phyloP scores from a whole-genome alignment of 2,329 filamentous ascomycete species.

The Aschersonia sp. region DNA sequence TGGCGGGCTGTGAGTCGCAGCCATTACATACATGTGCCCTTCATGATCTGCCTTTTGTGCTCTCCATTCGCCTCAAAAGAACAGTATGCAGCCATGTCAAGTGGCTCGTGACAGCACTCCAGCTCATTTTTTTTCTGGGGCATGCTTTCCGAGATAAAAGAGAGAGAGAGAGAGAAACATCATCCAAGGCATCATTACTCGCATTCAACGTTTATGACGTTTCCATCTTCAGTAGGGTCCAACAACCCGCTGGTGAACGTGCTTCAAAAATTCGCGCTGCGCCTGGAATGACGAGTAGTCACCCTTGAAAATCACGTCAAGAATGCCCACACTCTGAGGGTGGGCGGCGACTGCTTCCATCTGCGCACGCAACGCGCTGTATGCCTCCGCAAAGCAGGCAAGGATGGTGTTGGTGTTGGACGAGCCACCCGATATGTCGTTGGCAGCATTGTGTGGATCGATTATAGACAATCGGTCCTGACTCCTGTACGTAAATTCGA shows the following conservation, averaged over 20 bases:
- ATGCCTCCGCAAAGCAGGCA: conserved; percentile 53
- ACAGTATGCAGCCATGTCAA: background rate
- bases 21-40: background rate
- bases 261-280: conserved; percentile 50
- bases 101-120: background rate
- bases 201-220: background rate
- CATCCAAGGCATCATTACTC: no score
- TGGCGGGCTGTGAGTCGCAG: background rate
- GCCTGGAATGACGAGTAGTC: conserved; percentile 62
- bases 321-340: conserved; percentile 28
- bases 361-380: conserved; percentile 38
- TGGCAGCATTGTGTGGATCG: conserved; percentile 71
- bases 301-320: conserved; percentile 59
- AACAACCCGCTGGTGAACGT: conserved; percentile 29
- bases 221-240: conserved; percentile 13
- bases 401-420: conserved; percentile 54
- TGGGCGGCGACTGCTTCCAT: conserved; percentile 36
- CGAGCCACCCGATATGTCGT: conserved; percentile 86
- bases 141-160: no score
- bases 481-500: conserved; percentile 40
- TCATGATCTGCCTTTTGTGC: background rate
- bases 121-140: no score
- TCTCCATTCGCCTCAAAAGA: no score
- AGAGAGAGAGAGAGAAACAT: background rate
- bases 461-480: conserved; percentile 67